Conservation (phyloP, 768 basidiomycete species). For the Kwoniella dejecticola region DNA sequence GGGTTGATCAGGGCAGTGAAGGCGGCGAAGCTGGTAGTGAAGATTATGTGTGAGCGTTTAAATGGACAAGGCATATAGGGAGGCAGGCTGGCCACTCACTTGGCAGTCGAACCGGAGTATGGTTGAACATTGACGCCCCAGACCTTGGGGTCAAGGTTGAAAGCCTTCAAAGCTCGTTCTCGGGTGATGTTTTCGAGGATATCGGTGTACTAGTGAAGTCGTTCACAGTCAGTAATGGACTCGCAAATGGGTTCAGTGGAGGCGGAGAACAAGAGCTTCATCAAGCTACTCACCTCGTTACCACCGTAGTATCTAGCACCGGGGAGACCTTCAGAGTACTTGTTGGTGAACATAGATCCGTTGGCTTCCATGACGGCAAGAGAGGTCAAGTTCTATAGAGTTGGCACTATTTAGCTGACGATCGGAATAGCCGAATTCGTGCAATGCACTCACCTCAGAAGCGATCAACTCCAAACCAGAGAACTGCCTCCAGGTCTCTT, state of each 20-base stretch:
- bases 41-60: too few species aligned
- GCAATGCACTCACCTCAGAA: conserved; percentile 72
- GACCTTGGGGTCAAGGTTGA: conserved; percentile 80
- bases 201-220: conserved; percentile 68
- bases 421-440: background rate
- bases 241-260: background rate
- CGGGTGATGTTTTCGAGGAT: conserved; percentile 93
- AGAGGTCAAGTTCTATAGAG: conserved; percentile 84
- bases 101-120: conserved; percentile 80
- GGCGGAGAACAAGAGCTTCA: background rate
- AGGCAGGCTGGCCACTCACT: conserved; percentile 61
- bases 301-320: conserved; percentile 95
- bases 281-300: conserved; percentile 66
- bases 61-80: background rate
- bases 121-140: conserved; percentile 99
- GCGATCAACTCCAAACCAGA: conserved; percentile 98
- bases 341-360: conserved; percentile 97
- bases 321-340: conserved; percentile 99
- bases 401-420: background rate
- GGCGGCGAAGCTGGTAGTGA: conserved; percentile 76
- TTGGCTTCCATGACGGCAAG: conserved; percentile 96
- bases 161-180: conserved; percentile 91
- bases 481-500: conserved; percentile 95
- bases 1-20: conserved; percentile 94
- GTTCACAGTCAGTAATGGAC: background rate